These are phyloP conservation scores for Fusarium succisae DNA, from an alignment of 2,329 filamentous ascomycete species.

Conservation along the genomic window DNA sequence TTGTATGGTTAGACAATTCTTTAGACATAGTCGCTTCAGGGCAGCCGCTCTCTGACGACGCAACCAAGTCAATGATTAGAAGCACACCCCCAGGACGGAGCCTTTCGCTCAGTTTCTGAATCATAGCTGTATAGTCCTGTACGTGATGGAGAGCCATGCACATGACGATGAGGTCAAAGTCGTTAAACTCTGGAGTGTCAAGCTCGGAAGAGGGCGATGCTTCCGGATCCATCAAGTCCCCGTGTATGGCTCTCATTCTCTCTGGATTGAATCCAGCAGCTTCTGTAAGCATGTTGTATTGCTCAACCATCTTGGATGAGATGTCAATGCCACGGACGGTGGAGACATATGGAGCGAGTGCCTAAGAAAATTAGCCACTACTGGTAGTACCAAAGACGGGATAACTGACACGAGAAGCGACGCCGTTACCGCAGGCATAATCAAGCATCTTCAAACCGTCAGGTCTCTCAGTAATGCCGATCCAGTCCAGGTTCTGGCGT, in stretches of 20 bases:
- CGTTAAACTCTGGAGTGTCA: not conserved
- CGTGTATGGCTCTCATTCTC: not conserved
- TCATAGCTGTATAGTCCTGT: not conserved
- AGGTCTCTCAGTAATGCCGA: rapidly evolving
- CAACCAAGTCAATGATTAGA: not conserved
- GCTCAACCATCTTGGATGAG: not conserved
- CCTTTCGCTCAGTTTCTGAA: not conserved
- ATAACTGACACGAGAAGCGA: not conserved
- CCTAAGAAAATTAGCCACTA: not conserved
- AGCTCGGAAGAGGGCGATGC: not conserved
- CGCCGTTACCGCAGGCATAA: not conserved
- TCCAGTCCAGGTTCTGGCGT: not conserved
- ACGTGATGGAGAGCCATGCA: not conserved
- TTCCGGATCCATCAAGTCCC: not conserved
- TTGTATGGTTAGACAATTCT: not conserved
- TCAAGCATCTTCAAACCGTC: not conserved
- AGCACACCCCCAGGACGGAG: not conserved
- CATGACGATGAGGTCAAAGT: not conserved
- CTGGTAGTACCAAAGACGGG: rapidly evolving
- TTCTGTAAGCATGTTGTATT: not conserved
- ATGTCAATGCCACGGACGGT: not conserved
- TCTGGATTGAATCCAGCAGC: not conserved
- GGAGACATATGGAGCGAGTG: not conserved
- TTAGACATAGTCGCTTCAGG: rapidly evolving
- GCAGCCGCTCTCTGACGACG: not conserved